Base-by-base conservation (phyloP, 1,284 basidiomycete genomes). In the Cystobasidium sp. region DNA sequence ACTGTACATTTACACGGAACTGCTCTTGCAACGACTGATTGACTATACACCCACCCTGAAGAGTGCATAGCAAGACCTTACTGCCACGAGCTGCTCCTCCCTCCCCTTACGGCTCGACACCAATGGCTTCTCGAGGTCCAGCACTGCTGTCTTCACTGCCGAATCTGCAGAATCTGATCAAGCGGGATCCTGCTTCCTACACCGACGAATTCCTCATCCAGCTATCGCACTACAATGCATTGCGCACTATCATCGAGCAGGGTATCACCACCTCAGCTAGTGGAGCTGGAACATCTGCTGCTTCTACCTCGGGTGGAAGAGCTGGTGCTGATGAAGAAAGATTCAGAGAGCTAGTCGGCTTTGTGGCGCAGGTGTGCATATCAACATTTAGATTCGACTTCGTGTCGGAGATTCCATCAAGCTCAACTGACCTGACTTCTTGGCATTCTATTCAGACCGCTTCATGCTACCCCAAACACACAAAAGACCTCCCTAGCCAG, bases 141-240 rank as follows among this genome's bases (percentile, higher is more conserved):
- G 82, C 86, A 77, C 82, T 87, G 77, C 84, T 85, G 20, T 81
- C 83, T 49, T 88, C 88, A 77, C 83, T 89, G 49, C 88, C 88
- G 14, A 86, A 87, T 62, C 83, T 99, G 20, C 97, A 99, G 82
- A 98, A 98, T 81, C 86, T 99, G 74, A 94, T 99, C 82, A 99
- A 84, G 84, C 88, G 97, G 71, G 94, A 97, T 81, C 92, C 96
- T 1, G 83, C 86, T 7, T 91, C 88, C 0, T 99, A 99, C 85
- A 91, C 89, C 81, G 95, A 98, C 78, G 97, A 99, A 80, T 99
- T 99, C 80, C 82, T 94, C n/a, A 93, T 95, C 77, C 97, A 99
- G 86, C 98, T 94, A 91, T 94, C 94, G 78, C 94, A 98, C 82
- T 98, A 94, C 84, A 88, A 92, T 79, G 92, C 90, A 74, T 89